These are phyloP conservation scores for Ustilago curta DNA, from an alignment of 1,284 basidiomycete genomes.

Conservation along the genomic window DNA sequence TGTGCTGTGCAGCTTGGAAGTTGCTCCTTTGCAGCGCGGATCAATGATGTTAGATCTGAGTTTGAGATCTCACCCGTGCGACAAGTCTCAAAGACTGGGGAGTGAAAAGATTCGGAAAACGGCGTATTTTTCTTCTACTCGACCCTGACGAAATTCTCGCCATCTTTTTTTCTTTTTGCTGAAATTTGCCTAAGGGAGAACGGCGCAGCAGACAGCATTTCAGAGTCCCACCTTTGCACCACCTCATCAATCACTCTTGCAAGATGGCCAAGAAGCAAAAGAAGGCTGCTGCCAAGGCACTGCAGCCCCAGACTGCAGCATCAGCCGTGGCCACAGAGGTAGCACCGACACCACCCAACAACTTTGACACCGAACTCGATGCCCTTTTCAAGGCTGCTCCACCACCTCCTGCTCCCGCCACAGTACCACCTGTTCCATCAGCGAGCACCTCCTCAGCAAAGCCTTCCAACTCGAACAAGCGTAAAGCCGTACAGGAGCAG, in stretches of 20 bases:
- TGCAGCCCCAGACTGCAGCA: background rate
- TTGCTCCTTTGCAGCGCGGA: background rate
- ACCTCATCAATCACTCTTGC: conserved; percentile 7
- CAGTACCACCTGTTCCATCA: background rate
- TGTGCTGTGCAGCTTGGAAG: conserved; percentile 3
- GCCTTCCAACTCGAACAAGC: conserved; percentile 35
- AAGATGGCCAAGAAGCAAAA: conserved; percentile 38
- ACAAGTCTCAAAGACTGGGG: background rate
- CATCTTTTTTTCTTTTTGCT: background rate
- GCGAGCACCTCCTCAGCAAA: conserved; percentile 12
- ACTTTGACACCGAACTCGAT: conserved; percentile 63
- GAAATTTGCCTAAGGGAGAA: background rate
- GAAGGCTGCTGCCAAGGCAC: background rate
- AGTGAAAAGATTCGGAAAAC: conserved; percentile 7
- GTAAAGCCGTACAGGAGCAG: conserved; percentile 24
- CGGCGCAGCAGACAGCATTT: background rate
- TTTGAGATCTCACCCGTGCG: background rate
- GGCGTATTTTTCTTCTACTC: conserved; percentile 7
- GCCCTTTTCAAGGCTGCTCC: conserved; percentile 59
- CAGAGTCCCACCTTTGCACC: background rate
- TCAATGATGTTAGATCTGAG: background rate
- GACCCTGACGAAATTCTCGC: background rate
- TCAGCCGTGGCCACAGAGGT: conserved; percentile 1
- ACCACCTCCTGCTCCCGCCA: conserved; percentile 16
- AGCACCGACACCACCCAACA: conserved; percentile 5